Base-by-base conservation (phyloP, 176 grass and related monocot species). In the Rhipidocladum racemiflorum region DNA sequence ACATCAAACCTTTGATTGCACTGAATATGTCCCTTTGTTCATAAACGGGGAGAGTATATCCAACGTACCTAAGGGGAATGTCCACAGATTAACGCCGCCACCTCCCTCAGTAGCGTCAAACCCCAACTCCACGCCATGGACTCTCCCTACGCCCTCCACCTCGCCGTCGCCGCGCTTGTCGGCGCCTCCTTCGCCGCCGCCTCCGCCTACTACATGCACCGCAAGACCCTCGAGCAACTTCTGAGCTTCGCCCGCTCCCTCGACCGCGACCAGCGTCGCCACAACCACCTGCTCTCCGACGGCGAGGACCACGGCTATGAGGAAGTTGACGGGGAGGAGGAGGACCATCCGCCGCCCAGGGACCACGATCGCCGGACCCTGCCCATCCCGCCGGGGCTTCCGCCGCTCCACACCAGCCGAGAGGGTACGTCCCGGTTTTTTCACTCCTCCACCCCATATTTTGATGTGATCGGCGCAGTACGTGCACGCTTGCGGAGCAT, bases 171-270 rank as follows among this genome's bases (percentile, higher is more conserved):
- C 57, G 86, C 92, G 50, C 90, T 97, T 45, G 77, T 97, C 35
- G 94, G 94, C 88, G 94, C 94, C 70, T 91, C 94, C 77, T 84
- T 97, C 78, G 94, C 90, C 23, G 92, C 92, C 30, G 81, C 89
- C 5, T 94, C 95, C n/a, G 92, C 95, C 81, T 94, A 91, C 84
- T 97, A 94, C 88, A 85, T 94, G 92, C 95, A 97, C 70, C 86
- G 90, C 62, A 94, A 91, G 80, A 91, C 92, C 70, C 88, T 97
- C 56, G 80, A 87, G 55, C 90, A 92, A 56, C 81, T 97, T 28
- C 90, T 94, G 77, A 85, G 91, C 77, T 91, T 97, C 69, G 88
- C 94, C 50, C 94, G 84, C 72, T 73, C 92, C 68, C 51, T 89
- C 71, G 92, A 94, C 77, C 83, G 82, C 55, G 86, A 94, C 18